Percentiles rank a stretch among this genome's conserved stretches.
These are phyloP conservation scores for Galerina marginata DNA, from an alignment of 768 basidiomycete genomes.

Conservation along the genomic window DNA sequence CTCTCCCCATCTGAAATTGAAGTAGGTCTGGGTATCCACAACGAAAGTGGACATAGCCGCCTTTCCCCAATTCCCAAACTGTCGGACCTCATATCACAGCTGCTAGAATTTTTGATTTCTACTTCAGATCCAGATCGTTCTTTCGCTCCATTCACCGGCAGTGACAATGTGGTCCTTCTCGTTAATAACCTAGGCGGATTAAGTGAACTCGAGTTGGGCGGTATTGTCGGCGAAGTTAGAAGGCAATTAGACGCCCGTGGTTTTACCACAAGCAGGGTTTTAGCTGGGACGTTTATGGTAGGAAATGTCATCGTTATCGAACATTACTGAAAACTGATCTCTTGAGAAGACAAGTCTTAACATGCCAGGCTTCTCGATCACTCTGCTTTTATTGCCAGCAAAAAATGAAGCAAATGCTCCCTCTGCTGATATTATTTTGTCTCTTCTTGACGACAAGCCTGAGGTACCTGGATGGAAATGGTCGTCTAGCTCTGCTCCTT, in stretches of 20 bases:
- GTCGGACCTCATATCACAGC: constrained; percentile 67
- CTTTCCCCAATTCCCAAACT: constrained; percentile 76
- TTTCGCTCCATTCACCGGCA: constrained; percentile 72
- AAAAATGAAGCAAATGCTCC: constrained; percentile 43
- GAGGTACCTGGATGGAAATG: constrained; percentile 88
- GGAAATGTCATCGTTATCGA: constrained; percentile 10
- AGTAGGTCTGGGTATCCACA: constrained; percentile 92
- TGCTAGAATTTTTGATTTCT: constrained; percentile 75
- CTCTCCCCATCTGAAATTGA: constrained; percentile 74
- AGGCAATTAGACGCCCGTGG: constrained; percentile 59
- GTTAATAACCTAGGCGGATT: constrained; percentile 90
- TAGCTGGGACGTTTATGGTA: constrained; percentile 90
- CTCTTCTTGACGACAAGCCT: constrained; percentile 70
- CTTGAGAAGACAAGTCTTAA: constrained; percentile 77
- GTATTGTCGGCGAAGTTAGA: constrained; percentile 66
- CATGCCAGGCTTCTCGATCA: constrained; percentile 92
- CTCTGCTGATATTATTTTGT: constrained; percentile 51
- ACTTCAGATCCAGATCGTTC: constrained; percentile 77
- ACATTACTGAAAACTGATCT: not conserved
- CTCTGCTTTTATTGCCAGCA: constrained; percentile 75
- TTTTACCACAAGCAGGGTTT: constrained; percentile 62
- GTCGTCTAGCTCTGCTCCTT: constrained; percentile 55
- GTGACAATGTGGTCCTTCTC: constrained; percentile 77
- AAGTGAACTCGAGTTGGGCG: constrained; percentile 81
- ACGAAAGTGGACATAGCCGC: constrained; percentile 78